Percentiles rank a stretch among this genome's conserved stretches.
phyloP scores from a whole-genome alignment of 2,329 filamentous ascomycete genomes.

The Helotiales sp. region DNA sequence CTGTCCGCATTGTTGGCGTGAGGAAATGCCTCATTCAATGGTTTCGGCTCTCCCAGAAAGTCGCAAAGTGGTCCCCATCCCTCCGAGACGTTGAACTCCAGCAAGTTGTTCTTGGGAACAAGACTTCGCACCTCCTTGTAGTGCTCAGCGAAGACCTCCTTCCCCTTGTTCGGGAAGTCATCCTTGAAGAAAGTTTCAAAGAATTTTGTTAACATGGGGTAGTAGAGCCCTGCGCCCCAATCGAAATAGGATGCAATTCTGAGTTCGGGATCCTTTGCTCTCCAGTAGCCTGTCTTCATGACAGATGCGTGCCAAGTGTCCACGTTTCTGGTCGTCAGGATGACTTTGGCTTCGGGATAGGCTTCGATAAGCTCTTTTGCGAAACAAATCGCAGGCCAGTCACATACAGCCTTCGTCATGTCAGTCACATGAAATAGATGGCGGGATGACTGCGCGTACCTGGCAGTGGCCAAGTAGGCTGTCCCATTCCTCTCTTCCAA shows the following conservation, averaged over 20 bases:
- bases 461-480: slow-evolving; percentile 69
- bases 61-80: slow-evolving; percentile 53
- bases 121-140: slow-evolving; percentile 57
- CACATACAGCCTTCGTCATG: slow-evolving; percentile 56
- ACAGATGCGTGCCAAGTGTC: slow-evolving; percentile 62
- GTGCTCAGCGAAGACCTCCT: slow-evolving; percentile 64
- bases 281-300: slow-evolving; percentile 72
- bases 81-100: slow-evolving; percentile 50
- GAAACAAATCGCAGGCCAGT: slow-evolving; percentile 71
- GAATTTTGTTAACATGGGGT: slow-evolving; percentile 73
- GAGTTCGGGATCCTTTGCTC: slow-evolving; percentile 66
- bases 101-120: slow-evolving; percentile 48
- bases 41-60: slow-evolving; percentile 45
- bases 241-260: slow-evolving; percentile 59
- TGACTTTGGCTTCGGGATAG: slow-evolving; percentile 75
- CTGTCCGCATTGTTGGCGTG: slow-evolving; percentile 54
- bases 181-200: slow-evolving; percentile 71
- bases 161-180: slow-evolving; percentile 69
- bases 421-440: not conserved
- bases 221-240: slow-evolving; percentile 71
- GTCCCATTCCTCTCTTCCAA: slow-evolving; percentile 72
- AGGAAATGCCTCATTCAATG: slow-evolving; percentile 45
- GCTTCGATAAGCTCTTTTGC: slow-evolving; percentile 72
- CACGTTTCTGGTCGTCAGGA: slow-evolving; percentile 69
- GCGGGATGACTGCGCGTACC: slow-evolving; percentile 38